phyloP scores from a whole-genome alignment of 345 rosid genomes.

The Eucalyptus paniculata region DNA sequence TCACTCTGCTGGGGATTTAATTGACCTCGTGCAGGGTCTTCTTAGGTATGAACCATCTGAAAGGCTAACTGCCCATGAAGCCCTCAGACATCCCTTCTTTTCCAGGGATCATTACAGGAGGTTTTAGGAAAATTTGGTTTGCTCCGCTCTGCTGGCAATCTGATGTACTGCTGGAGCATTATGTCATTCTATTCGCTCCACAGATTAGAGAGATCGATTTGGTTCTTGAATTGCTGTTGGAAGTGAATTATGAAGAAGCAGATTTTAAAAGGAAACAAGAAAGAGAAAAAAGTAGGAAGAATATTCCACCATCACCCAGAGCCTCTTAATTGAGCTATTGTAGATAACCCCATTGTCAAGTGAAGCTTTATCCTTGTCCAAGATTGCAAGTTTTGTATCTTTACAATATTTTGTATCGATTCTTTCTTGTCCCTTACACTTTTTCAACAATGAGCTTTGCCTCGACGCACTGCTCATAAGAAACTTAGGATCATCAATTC shows the following conservation, averaged over 20 bases:
- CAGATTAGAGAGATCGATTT: not conserved
- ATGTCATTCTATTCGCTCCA: not conserved
- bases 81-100: constrained; percentile 60
- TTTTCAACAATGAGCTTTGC: not conserved
- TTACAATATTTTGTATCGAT: not conserved
- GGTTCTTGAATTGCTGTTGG: not conserved
- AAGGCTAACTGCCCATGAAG: constrained; percentile 40
- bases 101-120: constrained; percentile 27
- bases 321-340: not conserved
- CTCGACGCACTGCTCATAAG: not conserved
- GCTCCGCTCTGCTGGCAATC: not conserved
- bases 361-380: constrained; percentile 1
- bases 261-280: not conserved
- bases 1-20: constrained; percentile 59
- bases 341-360: not conserved
- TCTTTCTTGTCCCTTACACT: not conserved
- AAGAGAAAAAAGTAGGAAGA: not conserved
- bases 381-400: not conserved
- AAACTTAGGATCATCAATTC: not conserved
- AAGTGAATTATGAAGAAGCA: not conserved
- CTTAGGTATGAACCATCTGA: constrained; percentile 41
- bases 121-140: constrained; percentile 3
- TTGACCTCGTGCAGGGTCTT: constrained; percentile 55
- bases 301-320: not conserved
- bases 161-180: not conserved